These are phyloP conservation scores for Aureobasidium namibiae DNA, from an alignment of 2,329 filamentous ascomycete genomes.

Conservation along the genomic window DNA sequence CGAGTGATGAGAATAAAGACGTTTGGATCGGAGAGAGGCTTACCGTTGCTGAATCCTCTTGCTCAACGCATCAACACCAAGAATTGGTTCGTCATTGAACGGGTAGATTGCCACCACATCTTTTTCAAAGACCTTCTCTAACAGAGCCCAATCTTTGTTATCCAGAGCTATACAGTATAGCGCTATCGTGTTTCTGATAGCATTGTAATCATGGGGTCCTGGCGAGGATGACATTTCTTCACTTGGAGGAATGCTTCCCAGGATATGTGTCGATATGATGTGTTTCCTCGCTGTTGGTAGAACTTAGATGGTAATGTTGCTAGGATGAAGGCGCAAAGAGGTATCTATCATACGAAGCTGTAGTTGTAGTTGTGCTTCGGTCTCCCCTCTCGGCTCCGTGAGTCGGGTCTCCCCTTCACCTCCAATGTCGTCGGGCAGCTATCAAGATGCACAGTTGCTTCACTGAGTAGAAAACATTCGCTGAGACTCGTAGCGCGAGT, in stretches of 20 bases:
- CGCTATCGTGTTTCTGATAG: slow-evolving; percentile 35
- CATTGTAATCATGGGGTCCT: slow-evolving; percentile 26
- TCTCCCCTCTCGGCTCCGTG: neutral
- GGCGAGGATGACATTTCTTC: neutral
- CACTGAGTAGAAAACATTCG: too few species aligned
- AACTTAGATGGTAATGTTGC: neutral
- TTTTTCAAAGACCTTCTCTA: slow-evolving; percentile 32
- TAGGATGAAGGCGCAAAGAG: too few species aligned
- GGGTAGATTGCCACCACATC: slow-evolving; percentile 36
- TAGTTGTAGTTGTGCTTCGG: neutral
- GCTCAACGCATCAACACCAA: slow-evolving; percentile 27
- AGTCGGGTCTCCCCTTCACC: too few species aligned
- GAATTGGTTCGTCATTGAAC: slow-evolving; percentile 21
- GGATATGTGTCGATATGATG: too few species aligned
- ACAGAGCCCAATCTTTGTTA: slow-evolving; percentile 31
- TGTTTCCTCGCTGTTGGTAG: too few species aligned
- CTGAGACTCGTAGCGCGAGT: too few species aligned
- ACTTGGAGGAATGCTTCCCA: too few species aligned
- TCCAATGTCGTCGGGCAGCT: too few species aligned
- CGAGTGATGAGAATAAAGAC: too few species aligned
- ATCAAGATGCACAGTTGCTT: too few species aligned
- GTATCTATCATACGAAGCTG: too few species aligned
- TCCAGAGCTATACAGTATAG: slow-evolving; percentile 39
- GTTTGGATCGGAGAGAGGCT: too few species aligned
- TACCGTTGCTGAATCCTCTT: slow-evolving; percentile 24